Evolutionary conservation across 371 early-diverging fungal species (phyloP).

Genomic region (Smittium mucronatum): DNA sequence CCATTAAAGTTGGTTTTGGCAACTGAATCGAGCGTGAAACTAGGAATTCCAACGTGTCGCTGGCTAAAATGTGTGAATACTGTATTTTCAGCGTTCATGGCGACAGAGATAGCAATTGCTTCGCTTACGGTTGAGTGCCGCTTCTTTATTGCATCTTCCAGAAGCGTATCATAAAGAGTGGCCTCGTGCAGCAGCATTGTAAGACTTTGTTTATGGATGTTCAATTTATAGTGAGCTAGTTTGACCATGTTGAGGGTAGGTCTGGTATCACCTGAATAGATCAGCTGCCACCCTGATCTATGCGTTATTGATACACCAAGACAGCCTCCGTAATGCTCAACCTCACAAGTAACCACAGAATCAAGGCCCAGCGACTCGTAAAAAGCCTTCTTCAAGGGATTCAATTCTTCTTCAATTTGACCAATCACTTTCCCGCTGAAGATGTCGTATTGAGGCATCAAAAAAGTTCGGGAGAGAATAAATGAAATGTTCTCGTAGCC

Average conservation of each 20-base stretch:
- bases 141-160: slow-evolving; percentile 70
- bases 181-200: slow-evolving; percentile 94
- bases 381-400: too few relatives aligned
- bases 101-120: slow-evolving; percentile 68
- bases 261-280: slow-evolving; percentile 94
- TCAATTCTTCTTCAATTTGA: too few relatives aligned
- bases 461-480: slow-evolving; percentile 21
- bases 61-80: slow-evolving; percentile 97
- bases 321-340: slow-evolving; percentile 66
- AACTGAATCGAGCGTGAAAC: slow-evolving; percentile 4
- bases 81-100: slow-evolving; percentile 67
- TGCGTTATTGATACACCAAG: slow-evolving; percentile 62
- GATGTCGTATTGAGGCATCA: slow-evolving; percentile 5
- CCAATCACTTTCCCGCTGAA: slow-evolving; percentile 10
- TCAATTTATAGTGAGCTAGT: slow-evolving; percentile 37
- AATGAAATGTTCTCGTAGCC: slow-evolving; percentile 34
- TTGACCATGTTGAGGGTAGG: slow-evolving; percentile 65
- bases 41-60: slow-evolving; percentile 49
- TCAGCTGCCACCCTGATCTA: slow-evolving; percentile 42
- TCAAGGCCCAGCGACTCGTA: slow-evolving; percentile 36
- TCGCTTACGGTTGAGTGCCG: slow-evolving; percentile 83
- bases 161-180: slow-evolving; percentile 74
- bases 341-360: slow-evolving; percentile 48
- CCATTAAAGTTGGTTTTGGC: slow-evolving; percentile 13
- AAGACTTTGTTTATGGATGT: slow-evolving; percentile 38